These are phyloP conservation scores for Linnemannia elongata DNA, from an alignment of 192 early-diverging fungal species.

Conservation along the genomic window DNA sequence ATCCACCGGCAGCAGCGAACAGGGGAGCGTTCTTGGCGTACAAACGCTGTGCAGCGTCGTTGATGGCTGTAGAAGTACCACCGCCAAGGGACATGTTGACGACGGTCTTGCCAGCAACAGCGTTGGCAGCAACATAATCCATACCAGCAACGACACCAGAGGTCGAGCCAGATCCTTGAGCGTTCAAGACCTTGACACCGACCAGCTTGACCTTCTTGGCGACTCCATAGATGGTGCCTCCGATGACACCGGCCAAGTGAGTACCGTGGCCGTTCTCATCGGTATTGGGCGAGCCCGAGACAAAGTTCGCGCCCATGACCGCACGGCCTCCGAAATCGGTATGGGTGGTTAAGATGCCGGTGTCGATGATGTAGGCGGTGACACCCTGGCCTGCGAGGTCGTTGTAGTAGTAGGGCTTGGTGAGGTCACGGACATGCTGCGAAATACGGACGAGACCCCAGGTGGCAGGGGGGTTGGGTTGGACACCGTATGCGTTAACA, in stretches of 20 bases:
- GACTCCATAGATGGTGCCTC: conserved; percentile 72
- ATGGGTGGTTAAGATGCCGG: conserved; percentile 64
- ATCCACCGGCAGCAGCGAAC: conserved; percentile 76
- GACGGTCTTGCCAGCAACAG: conserved; percentile 24
- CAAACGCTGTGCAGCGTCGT: conserved; percentile 47
- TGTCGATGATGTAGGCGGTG: conserved; percentile 65
- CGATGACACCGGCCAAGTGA: conserved; percentile 65
- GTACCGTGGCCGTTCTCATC: conserved; percentile 70
- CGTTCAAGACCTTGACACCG: conserved; percentile 71
- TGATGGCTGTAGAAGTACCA: conserved; percentile 24
- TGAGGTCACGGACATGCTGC: conserved; percentile 57
- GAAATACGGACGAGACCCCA: conserved; percentile 90
- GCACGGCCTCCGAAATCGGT: conserved; percentile 68
- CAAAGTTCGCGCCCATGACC: conserved; percentile 58
- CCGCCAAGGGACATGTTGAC: conserved; percentile 53
- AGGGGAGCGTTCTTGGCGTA: conserved; percentile 64
- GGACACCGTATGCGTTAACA: conserved; percentile 73
- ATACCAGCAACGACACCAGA: conserved; percentile 54
- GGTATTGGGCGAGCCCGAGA: conserved; percentile 38
- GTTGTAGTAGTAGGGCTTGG: conserved; percentile 48
- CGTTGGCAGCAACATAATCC: conserved; percentile 47
- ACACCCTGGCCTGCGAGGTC: conserved; percentile 55
- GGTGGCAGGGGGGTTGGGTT: conserved; percentile 80
- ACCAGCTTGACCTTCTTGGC: conserved; percentile 81
- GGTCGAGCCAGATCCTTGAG: conserved; percentile 58